phyloP scores from a whole-genome alignment of 305 asterid genomes.

The Solanum hybrid region DNA sequence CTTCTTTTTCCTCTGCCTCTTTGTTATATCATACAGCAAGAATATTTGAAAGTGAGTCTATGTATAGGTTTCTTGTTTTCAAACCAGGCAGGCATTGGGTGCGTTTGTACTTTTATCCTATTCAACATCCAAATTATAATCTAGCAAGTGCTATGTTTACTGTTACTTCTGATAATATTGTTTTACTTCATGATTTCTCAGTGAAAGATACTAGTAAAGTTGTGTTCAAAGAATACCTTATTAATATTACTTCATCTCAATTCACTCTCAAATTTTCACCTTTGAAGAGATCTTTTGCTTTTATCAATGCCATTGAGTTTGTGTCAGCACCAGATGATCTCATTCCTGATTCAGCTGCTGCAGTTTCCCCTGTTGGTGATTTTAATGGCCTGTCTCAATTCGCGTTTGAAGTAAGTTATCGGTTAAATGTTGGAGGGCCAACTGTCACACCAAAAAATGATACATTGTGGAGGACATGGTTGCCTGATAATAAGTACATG shows the following conservation, averaged over 20 bases:
- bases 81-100: conserved; percentile 63
- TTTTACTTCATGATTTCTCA: conserved; percentile 70
- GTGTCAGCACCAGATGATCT: conserved; percentile 74
- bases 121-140: conserved; percentile 46
- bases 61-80: conserved; percentile 55
- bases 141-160: conserved; percentile 55
- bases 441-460: conserved; percentile 62
- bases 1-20: conserved; percentile 18
- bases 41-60: conserved; percentile 50
- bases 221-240: conserved; percentile 64
- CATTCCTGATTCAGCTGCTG: conserved; percentile 44
- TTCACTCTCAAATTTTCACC: conserved; percentile 75
- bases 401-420: conserved; percentile 49
- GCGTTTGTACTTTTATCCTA: conserved; percentile 62
- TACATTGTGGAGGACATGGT: conserved; percentile 68
- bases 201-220: conserved; percentile 23
- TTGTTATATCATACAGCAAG: conserved; percentile 46
- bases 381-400: conserved; percentile 28
- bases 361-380: conserved; percentile 42
- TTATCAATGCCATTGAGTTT: conserved; percentile 76
- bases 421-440: conserved; percentile 76
- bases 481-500: conserved; percentile 33
- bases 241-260: conserved; percentile 47
- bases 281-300: conserved; percentile 58
- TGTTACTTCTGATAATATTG: conserved; percentile 44